phyloP scores from a whole-genome alignment of 169 alveolate genomes.

The Fabrea salina region DNA sequence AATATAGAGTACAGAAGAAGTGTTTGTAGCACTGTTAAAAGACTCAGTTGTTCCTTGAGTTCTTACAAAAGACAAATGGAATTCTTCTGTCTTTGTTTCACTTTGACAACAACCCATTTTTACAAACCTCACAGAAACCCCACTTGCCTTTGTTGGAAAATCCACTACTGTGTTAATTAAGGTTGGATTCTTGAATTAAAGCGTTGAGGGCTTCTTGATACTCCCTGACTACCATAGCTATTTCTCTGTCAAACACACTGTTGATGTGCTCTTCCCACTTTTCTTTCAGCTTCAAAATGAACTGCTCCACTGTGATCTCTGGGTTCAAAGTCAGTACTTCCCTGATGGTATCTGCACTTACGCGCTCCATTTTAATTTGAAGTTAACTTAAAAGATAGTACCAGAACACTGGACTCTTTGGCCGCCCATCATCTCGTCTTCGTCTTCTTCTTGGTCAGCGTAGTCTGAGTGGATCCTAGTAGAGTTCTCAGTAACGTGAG shows the following conservation, averaged over 20 bases:
- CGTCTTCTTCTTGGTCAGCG: slow-evolving; percentile 25
- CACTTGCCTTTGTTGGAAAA: too few relatives aligned
- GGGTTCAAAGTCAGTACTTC: not conserved
- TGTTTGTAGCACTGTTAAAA: too few relatives aligned
- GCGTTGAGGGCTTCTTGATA: not conserved
- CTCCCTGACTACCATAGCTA: slow-evolving; percentile 2
- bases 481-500: slow-evolving; percentile 7
- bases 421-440: slow-evolving; percentile 5
- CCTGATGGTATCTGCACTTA: not conserved
- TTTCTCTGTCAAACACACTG: not conserved
- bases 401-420: slow-evolving; percentile 35
- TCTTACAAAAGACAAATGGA: too few relatives aligned
- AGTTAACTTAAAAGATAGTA: slow-evolving; percentile 31
- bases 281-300: not conserved
- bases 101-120: too few relatives aligned
- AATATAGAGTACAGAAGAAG: too few relatives aligned
- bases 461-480: slow-evolving; percentile 17
- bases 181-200: not conserved
- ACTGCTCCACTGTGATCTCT: not conserved
- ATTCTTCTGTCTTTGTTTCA: too few relatives aligned
- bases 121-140: too few relatives aligned
- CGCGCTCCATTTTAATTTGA: slow-evolving; percentile 1
- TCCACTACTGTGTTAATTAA: too few relatives aligned
- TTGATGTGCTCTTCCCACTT: not conserved
- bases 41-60: too few relatives aligned